Evolutionary conservation across 1,139 yeast genomes (phyloP), one percentile per base, ranked within the genome.

Genomic region (Kodamaea suecica): DNA sequence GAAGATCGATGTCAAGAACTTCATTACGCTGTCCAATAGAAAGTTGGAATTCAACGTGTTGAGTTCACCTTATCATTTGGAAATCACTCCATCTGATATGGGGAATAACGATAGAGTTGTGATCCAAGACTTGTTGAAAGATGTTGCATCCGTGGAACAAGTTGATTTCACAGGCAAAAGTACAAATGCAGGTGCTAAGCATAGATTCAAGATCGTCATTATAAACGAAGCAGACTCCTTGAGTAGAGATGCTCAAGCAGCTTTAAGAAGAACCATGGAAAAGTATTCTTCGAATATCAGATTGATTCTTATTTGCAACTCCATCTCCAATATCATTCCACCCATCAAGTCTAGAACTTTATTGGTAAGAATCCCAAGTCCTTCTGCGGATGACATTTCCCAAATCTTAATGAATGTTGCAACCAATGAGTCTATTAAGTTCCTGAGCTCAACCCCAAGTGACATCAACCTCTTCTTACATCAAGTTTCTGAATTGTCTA

Each of bases 201-300:
- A 86, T 53, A 69, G 90, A 42, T 92, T 88, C 65, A 92, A 90
- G 57, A 85, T 90, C 28, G 97, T 92, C 13, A 77, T 92, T 10
- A 88, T 92, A 39, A 92, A 94, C 54, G 97, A 92, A 57, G 97
- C 98, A 0, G 97, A 92, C 48, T 74, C 87, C 2, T 72, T 92
- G 55, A 81, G 94, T 13, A 75, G 97, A 48, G 98, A 95, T 56
- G 98, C 98, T 0, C 98, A 92, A 58, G 97, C 97, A 10, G 98
- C 98, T 0, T 68, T 92, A 48, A 79, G 98, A 66, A 76, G 98
- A 59, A 92, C 99, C 1, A 94, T 92, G 97, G 99, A 92, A 55
- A 92, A 92, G 55, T 92, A 90, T 61, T 86, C 97, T 3, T 74
- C 84, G 15, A 90, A 87, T 53, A 78, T 92, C 48, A 75, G 99